A percentile compares a stretch with the other conserved stretches of the same genome.
Evolutionary conservation across 2,329 filamentous ascomycete species (phyloP).

Genomic region (Emericellopsis cladophorae): DNA sequence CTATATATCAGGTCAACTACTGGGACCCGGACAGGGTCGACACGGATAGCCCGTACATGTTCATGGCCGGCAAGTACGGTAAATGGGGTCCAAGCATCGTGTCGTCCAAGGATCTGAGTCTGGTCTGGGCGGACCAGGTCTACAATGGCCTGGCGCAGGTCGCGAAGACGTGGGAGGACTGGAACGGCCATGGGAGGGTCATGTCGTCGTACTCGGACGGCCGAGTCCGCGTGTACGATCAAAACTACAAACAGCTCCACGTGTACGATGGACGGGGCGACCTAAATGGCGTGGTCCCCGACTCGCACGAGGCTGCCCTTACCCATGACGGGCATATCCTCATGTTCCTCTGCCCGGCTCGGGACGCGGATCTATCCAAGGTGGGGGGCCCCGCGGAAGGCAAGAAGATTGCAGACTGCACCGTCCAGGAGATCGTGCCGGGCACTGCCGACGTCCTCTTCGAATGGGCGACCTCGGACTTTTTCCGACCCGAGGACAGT

Average conservation of each 20-base stretch:
- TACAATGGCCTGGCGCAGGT: constrained; percentile 13
- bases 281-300: constrained; percentile 23
- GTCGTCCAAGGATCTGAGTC: constrained; percentile 18
- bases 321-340: constrained; percentile 22
- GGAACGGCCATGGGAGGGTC: constrained; percentile 16
- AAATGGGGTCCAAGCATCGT: constrained; percentile 20
- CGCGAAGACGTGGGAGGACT: constrained; percentile 3
- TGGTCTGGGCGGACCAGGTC: constrained; percentile 21
- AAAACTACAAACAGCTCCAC: constrained; percentile 21
- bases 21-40: constrained; percentile 14
- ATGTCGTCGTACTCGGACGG: constrained; percentile 19
- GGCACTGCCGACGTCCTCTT: constrained; percentile 21
- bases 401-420: constrained; percentile 18
- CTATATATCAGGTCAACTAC: constrained; percentile 18
- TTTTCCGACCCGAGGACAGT: constrained; percentile 10
- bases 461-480: constrained; percentile 20
- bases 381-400: constrained; percentile 13
- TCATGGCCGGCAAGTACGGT: constrained; percentile 14
- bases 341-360: constrained; percentile 13
- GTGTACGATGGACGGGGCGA: constrained; percentile 19
- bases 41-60: constrained; percentile 15
- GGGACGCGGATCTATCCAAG: constrained; percentile 7
- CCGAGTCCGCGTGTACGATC: constrained; percentile 14
- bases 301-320: constrained; percentile 25
- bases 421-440: constrained; percentile 24